Percentiles rank a stretch among this genome's conserved stretches.
These are phyloP conservation scores for Coffea humblotiana DNA, from an alignment of 305 asterid genomes.

Conservation along the genomic window DNA sequence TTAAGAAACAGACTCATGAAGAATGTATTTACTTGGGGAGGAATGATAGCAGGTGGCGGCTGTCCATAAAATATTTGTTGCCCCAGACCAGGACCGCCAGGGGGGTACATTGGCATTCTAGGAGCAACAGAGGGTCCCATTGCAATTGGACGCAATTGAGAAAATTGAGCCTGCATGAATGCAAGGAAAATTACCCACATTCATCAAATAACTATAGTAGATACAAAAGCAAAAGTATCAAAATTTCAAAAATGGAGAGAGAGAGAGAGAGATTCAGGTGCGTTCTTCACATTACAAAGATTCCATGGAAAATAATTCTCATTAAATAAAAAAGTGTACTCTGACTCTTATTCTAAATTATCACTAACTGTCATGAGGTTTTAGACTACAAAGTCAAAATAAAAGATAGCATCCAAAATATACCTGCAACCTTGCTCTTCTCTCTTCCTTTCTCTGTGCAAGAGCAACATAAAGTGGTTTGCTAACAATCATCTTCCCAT, in stretches of 20 bases:
- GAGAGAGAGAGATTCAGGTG: neutral
- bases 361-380: neutral
- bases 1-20: neutral
- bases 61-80: constrained; percentile 94
- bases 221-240: neutral
- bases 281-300: neutral
- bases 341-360: neutral
- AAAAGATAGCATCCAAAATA: neutral
- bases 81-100: constrained; percentile 92
- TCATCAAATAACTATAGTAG: neutral
- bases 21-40: constrained; percentile 61
- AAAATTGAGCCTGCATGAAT: constrained; percentile 73
- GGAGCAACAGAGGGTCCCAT: constrained; percentile 76
- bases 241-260: neutral
- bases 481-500: constrained; percentile 47
- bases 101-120: constrained; percentile 80
- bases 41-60: constrained; percentile 79
- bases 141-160: constrained; percentile 83
- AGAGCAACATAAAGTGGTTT: constrained; percentile 58
- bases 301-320: neutral
- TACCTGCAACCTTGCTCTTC: constrained; percentile 62
- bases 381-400: neutral
- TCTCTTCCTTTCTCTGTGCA: constrained; percentile 58
- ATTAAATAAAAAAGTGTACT: neutral
- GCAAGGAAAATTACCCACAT: constrained; percentile 9